phyloP scores from a whole-genome alignment of 257 asterid species.

The Hygrophila difformis region DNA sequence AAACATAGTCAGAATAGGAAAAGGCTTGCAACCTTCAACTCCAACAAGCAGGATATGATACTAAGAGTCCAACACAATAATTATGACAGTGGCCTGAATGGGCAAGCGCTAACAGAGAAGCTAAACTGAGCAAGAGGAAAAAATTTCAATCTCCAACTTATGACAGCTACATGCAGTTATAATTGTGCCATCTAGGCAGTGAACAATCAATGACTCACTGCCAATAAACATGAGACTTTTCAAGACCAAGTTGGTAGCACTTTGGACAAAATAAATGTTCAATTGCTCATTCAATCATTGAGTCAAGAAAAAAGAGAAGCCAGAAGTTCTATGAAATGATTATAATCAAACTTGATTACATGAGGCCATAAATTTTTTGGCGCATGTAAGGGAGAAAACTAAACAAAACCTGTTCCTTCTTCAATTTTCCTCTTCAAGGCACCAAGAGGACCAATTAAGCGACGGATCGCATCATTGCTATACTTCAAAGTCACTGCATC shows the following conservation, averaged over 20 bases:
- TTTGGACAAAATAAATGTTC: no score
- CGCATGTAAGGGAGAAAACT: constrained; percentile 1
- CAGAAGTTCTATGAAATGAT: neutral
- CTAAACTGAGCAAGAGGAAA: neutral
- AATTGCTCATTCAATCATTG: no score
- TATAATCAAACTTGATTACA: neutral
- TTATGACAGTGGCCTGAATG: neutral
- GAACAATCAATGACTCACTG: neutral
- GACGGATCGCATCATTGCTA: constrained; percentile 81
- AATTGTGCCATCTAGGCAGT: neutral
- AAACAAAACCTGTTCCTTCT: constrained; percentile 75
- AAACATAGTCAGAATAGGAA: no score
- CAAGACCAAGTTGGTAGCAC: no score
- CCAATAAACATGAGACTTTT: neutral
- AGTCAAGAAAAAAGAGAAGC: neutral
- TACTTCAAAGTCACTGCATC: constrained; percentile 66
- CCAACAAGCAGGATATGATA: no score
- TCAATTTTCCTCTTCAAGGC: constrained; percentile 84
- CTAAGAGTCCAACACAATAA: neutral
- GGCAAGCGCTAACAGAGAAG: neutral
- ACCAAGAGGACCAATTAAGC: constrained; percentile 94
- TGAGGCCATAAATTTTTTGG: constrained; percentile 3
- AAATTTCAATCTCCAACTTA: neutral
- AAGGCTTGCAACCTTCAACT: neutral
- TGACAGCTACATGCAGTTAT: constrained; percentile 4